A percentile compares a stretch with the other conserved stretches of the same genome.
Conservation (phyloP, 495 filamentous ascomycete genomes). For the Trichoderma orchidacearum region DNA sequence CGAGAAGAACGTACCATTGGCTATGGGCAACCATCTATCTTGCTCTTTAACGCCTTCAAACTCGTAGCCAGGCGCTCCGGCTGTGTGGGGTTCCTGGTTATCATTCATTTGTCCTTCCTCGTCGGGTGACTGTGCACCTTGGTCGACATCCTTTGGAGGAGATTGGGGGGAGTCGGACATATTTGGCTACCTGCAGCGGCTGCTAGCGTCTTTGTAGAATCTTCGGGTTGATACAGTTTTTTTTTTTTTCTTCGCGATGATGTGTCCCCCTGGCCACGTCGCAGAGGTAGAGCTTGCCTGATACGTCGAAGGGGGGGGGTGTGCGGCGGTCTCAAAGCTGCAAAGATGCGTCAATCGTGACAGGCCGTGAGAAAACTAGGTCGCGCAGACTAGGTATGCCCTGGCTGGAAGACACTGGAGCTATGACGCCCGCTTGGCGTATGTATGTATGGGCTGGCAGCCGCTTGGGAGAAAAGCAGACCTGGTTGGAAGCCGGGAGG, state of each 20-base stretch:
- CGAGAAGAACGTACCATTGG: conserved; percentile 75
- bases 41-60: conserved; percentile 97
- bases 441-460: background rate
- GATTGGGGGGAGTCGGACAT: conserved; percentile 95
- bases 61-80: conserved; percentile 53
- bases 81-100: conserved; percentile 43
- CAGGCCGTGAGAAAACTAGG: background rate
- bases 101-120: conserved; percentile 55
- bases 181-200: conserved; percentile 57
- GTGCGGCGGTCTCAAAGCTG: background rate
- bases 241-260: conserved; percentile 21
- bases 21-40: conserved; percentile 98
- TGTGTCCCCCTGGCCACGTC: conserved; percentile 41
- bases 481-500: background rate
- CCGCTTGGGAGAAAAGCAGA: background rate
- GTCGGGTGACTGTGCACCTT: conserved; percentile 84
- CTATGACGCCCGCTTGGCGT: background rate
- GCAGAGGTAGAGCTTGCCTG: conserved; percentile 34
- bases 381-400: background rate
- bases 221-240: conserved; percentile 38
- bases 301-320: conserved; percentile 3
- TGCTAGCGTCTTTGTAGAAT: conserved; percentile 40
- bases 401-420: background rate
- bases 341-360: conserved; percentile 1
- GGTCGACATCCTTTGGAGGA: conserved; percentile 89